Base-by-base conservation (phyloP, 306 rosid species). In the Corylus americana region DNA sequence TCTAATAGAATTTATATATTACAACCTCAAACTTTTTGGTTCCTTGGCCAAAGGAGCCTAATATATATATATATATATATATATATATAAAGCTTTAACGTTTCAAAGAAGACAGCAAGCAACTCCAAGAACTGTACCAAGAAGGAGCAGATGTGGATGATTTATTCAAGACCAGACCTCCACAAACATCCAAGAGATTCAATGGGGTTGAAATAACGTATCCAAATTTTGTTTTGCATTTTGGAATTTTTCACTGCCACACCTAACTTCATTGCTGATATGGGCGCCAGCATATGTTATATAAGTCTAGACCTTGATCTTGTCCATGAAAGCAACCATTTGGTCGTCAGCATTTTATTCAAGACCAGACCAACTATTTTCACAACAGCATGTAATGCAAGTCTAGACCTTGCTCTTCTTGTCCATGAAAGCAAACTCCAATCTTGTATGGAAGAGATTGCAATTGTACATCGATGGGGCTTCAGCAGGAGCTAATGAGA, bases 401-500 rank as follows among this genome's bases (percentile, higher is more conserved):
- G 44, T 35, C 13, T 58, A 16, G 47, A 35, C 2, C 48, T 35
- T 17, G 8, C 20, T 31, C 45, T 64, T 31, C 45, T 64, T 64
- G 47, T 64, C 25, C 22, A 64, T 12, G 70, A 8, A 68, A 68
- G 49, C 50, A 67, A 42, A 59, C 29, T 64, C 22, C 44, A 63
- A 29, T 12, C 44, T 67, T 18, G 9, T 42, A 42, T 18, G 53
- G 31, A 4, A 68, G 50, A 39, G 27, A 68, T 42, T 42, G 7
- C 71, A 2, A 62, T 29, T 62, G 20, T 39, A 31, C 5, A 12
- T 17, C 25, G 54, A 64, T 2, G 31, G 44, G 79, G 8, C 12
- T 49, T 62, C 77, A 13, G n/a, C 55, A 27, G 10, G 8, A 35
- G 25, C 76, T 79, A 92, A 83, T 69, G 89, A 39, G 83, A 82